Conservation (phyloP, 192 early-diverging fungal genomes). For the Rhizoclosmatium sp. region DNA sequence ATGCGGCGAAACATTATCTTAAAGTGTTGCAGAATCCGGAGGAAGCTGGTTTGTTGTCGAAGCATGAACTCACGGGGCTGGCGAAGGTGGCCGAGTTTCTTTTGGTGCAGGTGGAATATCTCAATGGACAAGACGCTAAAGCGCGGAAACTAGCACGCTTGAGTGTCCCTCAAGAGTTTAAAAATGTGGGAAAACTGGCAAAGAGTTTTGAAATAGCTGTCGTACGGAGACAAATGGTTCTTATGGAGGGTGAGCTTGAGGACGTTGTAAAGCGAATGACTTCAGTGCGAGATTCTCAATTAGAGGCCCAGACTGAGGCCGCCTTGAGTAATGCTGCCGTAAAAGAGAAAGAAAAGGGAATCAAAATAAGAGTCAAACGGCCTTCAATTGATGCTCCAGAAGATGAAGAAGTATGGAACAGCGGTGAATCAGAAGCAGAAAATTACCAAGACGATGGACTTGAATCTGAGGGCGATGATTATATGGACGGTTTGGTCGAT, state of each 20-base stretch:
- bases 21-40: conserved; percentile 48
- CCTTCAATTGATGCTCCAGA: conserved; percentile 13
- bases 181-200: conserved; percentile 51
- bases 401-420: conserved; percentile 39
- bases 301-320: neutral
- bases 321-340: neutral
- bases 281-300: neutral
- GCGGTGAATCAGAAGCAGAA: conserved; percentile 33
- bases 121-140: conserved; percentile 29
- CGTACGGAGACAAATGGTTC: neutral
- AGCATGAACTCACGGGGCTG: conserved; percentile 67
- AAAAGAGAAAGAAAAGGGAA: neutral
- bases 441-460: neutral
- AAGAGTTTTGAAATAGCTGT: conserved; percentile 28
- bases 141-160: conserved; percentile 34
- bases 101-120: conserved; percentile 26
- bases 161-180: conserved; percentile 51
- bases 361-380: neutral
- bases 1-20: conserved; percentile 71
- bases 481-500: conserved; percentile 27
- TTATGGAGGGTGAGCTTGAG: neutral
- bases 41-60: conserved; percentile 1
- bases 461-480: neutral
- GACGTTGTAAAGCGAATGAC: neutral
- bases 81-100: conserved; percentile 59